phyloP scores from a whole-genome alignment of 108 stramenopile genomes.

The Discostella stelligeroides region DNA sequence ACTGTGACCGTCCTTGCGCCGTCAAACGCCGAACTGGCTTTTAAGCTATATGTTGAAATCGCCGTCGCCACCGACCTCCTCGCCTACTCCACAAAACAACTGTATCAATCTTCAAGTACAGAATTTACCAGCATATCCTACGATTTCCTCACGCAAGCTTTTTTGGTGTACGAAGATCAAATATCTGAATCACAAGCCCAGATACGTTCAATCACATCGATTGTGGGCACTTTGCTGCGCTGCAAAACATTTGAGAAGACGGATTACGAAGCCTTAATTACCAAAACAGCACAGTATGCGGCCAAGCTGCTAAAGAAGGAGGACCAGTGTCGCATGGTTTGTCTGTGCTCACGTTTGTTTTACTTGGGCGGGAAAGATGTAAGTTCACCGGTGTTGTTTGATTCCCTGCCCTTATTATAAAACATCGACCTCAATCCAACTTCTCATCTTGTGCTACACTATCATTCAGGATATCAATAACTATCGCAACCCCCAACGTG shows the following conservation, averaged over 20 bases:
- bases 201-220: constrained; percentile 73
- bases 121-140: constrained; percentile 87
- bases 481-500: constrained; percentile 88
- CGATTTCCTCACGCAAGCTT: constrained; percentile 95
- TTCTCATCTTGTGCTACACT: constrained; percentile 13
- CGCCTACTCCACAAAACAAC: constrained; percentile 27
- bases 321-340: constrained; percentile 95
- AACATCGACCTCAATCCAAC: too few species aligned
- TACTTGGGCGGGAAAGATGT: constrained; percentile 58
- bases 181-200: constrained; percentile 86
- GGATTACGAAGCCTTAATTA: constrained; percentile 94
- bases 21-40: constrained; percentile 67
- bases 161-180: constrained; percentile 92
- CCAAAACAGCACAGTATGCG: constrained; percentile 92
- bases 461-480: constrained; percentile 36
- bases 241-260: constrained; percentile 69
- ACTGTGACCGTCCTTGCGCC: constrained; percentile 79
- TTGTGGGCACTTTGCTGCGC: constrained; percentile 90
- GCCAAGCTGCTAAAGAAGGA: constrained; percentile 94
- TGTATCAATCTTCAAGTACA: constrained; percentile 19
- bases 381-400: constrained; percentile 7
- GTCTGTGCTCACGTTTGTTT: constrained; percentile 91
- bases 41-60: constrained; percentile 90
- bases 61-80: constrained; percentile 86
- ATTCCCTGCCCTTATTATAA: neutral